Base-by-base conservation (phyloP, 2,329 filamentous ascomycete genomes). In the Microsporum ferrugineum region DNA sequence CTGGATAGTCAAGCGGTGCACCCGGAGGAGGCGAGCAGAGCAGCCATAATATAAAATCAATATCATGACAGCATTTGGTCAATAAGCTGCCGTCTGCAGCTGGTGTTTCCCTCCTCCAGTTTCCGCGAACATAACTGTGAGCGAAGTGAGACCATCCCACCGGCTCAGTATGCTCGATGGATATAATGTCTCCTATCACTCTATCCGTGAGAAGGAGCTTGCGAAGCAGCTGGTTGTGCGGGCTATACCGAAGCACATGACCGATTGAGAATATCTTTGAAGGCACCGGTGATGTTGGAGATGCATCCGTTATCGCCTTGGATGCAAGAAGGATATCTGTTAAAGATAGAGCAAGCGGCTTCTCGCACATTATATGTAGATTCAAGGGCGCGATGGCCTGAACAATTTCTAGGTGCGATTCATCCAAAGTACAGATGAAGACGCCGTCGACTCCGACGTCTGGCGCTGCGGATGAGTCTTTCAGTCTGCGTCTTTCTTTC, bases 121-220 rank as follows among this genome's bases (percentile, higher is more conserved):
- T 96, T 14, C 94, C 94, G 53, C 84, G 83, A 39, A 97, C 92
- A 68, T 92, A 96, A 47, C 86, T 90, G 72, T 96, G 91, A 0
- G 88, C 81, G 71, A 95, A 97, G 72, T 97, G 94, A 89, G 91
- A 97, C 86, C 88, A 95, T 0, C 94, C 94, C 0, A 99, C 87
- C 0, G 94, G 94, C 72, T 97, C 94, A 0, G 89, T 94, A 73
- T 97, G 94, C 65, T 95, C 88, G 43, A 96, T 80, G 43, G 88
- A 92, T 59, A 95, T 78, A 34, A 96, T 79, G 60, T 96, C 88
- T 5, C 94, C 94, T 69, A 99, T 87, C 10, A 86, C 83, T 10
- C 81, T 80, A 59, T 95, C 84, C 65, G 88, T 81, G 0, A 91
- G 80, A 3, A 97, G 79, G 14, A 97, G 77, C 70, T 87, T 85